Percentiles rank a stretch among this genome's conserved stretches.
Conservation (phyloP, 805 yeast genomes). For the Cyberlindnera galapagoensis region DNA sequence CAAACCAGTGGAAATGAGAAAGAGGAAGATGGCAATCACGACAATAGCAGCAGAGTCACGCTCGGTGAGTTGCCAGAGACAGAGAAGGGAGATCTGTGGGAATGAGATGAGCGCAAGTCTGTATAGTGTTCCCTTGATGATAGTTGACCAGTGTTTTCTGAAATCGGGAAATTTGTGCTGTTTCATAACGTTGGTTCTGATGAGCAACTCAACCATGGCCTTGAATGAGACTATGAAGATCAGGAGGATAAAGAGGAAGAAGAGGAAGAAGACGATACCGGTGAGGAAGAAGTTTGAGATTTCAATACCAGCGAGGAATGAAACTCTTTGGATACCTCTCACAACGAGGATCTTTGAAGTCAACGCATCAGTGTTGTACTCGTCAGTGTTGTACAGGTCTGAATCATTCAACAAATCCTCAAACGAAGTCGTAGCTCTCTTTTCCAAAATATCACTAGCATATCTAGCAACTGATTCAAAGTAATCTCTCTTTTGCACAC, state of each 20-base stretch:
- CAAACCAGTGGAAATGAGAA: constrained; percentile 50
- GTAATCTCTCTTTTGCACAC: constrained; percentile 61
- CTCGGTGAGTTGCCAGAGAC: constrained; percentile 85
- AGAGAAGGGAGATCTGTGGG: constrained; percentile 77
- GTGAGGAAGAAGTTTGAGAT: constrained; percentile 83
- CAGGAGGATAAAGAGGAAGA: constrained; percentile 60
- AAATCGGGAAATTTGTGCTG: constrained; percentile 64
- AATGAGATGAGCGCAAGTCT: constrained; percentile 78
- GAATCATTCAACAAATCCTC: constrained; percentile 43
- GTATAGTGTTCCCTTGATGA: constrained; percentile 84
- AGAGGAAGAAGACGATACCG: constrained; percentile 74
- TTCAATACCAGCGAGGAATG: constrained; percentile 79
- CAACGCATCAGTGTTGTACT: constrained; percentile 48
- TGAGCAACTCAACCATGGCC: constrained; percentile 57
- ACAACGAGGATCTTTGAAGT: constrained; percentile 69
- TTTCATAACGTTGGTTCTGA: constrained; percentile 51
- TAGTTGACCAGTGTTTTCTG: constrained; percentile 76
- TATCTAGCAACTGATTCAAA: constrained; percentile 9
- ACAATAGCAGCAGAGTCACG: constrained; percentile 80
- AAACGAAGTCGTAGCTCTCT: constrained; percentile 34
- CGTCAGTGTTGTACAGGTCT: constrained; percentile 61
- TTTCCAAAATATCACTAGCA: constrained; percentile 20
- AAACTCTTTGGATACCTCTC: constrained; percentile 89
- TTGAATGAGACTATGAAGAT: constrained; percentile 57
- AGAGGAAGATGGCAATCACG: constrained; percentile 69